Evolutionary conservation across 495 filamentous ascomycete species (phyloP), one percentile per base, ranked within the genome.

Genomic region (Daldinia concentrica): DNA sequence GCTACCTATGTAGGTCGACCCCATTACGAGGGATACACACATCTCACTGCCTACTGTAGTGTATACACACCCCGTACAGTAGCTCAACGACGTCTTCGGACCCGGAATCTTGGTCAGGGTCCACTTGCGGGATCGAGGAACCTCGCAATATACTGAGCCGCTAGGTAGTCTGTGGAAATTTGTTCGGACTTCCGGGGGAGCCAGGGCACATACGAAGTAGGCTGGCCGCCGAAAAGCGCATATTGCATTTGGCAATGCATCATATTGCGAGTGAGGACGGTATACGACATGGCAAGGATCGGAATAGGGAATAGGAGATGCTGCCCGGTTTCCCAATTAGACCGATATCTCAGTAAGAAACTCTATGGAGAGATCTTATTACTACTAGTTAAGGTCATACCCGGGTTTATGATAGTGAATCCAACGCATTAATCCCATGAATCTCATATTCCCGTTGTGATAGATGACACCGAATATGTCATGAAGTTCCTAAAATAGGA

Each of bases 171-270:
- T 50, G 54, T 69, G 54, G 48, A 55, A 66, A 59, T 39, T 39
- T 56, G 41, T 36, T 62, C 71, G 71, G 66, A 73, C 62, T 73
- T 73, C 71, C 66, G 71, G 58, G 62, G 58, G 51, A 54, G 27
- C 45, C 58, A 63, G 51, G 51, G 34, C 50, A 61, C 24, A 39
- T 57, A 29, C 52, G 51, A 37, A 56, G 55, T 58, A 66, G 50
- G 66, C 65, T 66, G 52, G 58, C 71, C 57, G 58, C 66, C 62
- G 71, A 69, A 32, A 59, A 63, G 51, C 62, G 66, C 71, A 73
- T 69, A 59, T 55, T 69, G 36, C 65, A 66, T 73, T 37, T 52
- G 22, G 19, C 9, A 26, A 66, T 61, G 58, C 51, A 58, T 57
- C 61, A 50, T 8, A 43, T 39, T 6, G 22, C 56, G 52, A 45